A percentile compares a stretch with the other conserved stretches of the same genome.
Evolutionary conservation across 2,329 filamentous ascomycete species (phyloP).

Genomic region (Cytospora leucostoma): DNA sequence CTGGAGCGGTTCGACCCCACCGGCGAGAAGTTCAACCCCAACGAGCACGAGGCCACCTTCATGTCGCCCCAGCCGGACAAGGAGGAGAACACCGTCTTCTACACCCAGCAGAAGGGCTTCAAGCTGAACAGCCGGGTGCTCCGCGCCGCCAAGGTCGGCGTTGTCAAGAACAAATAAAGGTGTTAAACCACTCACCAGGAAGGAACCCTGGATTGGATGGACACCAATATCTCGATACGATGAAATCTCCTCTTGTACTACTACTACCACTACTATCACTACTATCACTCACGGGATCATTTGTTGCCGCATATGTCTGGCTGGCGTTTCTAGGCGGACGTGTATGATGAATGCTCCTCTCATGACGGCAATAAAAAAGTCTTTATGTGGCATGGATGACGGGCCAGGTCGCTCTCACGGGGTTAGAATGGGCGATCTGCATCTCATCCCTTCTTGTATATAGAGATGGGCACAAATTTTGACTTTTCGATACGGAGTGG

Average conservation of each 20-base stretch:
- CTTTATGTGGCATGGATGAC: slow-evolving; percentile 16
- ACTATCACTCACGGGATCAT: not conserved
- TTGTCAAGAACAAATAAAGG: slow-evolving; percentile 75
- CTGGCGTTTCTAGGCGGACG: slow-evolving; percentile 27
- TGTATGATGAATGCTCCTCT: slow-evolving; percentile 27
- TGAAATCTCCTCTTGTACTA: slow-evolving; percentile 21
- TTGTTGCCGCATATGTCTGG: slow-evolving; percentile 18
- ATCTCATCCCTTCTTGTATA: slow-evolving; percentile 24
- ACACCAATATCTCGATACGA: not conserved
- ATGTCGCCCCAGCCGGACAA: slow-evolving; percentile 85
- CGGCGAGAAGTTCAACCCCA: slow-evolving; percentile 90
- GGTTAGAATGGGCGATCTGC: slow-evolving; percentile 17
- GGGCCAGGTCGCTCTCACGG: slow-evolving; percentile 20
- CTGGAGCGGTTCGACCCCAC: slow-evolving; percentile 84
- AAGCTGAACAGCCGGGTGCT: slow-evolving; percentile 86
- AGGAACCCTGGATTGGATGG: not conserved
- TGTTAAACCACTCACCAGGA: too few species aligned
- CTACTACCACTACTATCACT: slow-evolving; percentile 9
- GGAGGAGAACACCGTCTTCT: slow-evolving; percentile 87
- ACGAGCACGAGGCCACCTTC: slow-evolving; percentile 95
- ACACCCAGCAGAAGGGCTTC: slow-evolving; percentile 95
- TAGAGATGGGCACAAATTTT: slow-evolving; percentile 5
- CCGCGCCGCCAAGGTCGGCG: slow-evolving; percentile 92
- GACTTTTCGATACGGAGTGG: not conserved
- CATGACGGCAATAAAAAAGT: slow-evolving; percentile 19